Base-by-base conservation (phyloP, 169 alveolate species). In the Eimeria falciformis region DNA sequence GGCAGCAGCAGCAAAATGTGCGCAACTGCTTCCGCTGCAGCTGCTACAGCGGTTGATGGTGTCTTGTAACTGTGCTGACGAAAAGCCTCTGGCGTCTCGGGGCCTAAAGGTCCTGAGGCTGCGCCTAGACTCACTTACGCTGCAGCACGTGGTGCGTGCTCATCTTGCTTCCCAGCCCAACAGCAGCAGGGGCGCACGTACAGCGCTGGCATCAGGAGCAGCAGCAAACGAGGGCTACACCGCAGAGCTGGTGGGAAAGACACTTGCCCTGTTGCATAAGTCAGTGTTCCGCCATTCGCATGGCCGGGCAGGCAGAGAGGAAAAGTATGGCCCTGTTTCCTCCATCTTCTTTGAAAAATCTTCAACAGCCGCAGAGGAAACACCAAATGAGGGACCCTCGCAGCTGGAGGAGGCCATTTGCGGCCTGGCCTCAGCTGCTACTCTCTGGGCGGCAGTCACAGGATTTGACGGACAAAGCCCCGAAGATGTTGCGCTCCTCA, bases 241-340 rank as follows among this genome's bases (percentile, higher is more conserved):
- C 40, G 86, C 86, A 29, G 86, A 77, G 58, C 86, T 77, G 33
- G 86, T 77, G 62, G 86, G 86, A 21, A 77, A 77, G 66, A 77
- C 86, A 40, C 86, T 77, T 23, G 62, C 86, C n/a, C 86, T 77
- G 66, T 65, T 77, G 62, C 86, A 77, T 23, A 71, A 71, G 58
- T 33, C 40, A 11, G 21, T 12, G 58, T 11, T 40, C 50, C 43
- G 45, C 14, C 21, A 23, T 25, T 71, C 82, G n/a, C 46, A 55
- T 7, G 11, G 12, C 29, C 17, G 75, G 75, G 3, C 25, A 53
- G 27, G 27, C 11, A 18, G 37, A 2, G 40, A 17, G 17, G 40
- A 4, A 25, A 62, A 62, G 12, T n/a, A 23, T 21, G 75, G 4
- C 29, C 21, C 86, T 50, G 18, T 40, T 77, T 5, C 86, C 29